These are phyloP conservation scores for Arthrobotrys sphaeroides DNA, from an alignment of 2,329 filamentous ascomycete genomes.

Conservation along the genomic window DNA sequence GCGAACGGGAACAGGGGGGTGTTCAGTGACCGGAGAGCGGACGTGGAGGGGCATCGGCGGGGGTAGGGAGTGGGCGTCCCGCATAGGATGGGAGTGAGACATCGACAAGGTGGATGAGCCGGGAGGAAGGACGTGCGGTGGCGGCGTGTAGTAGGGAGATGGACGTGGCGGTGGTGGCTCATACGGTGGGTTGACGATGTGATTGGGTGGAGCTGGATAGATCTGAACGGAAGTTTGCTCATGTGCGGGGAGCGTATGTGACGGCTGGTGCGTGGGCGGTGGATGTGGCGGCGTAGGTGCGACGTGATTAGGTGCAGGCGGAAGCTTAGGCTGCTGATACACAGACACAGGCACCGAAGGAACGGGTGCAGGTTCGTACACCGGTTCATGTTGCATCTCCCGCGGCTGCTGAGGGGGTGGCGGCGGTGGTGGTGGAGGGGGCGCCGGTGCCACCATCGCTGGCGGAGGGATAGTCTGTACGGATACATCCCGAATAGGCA, in stretches of 20 bases:
- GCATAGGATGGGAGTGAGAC: slow-evolving; percentile 35
- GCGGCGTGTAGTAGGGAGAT: slow-evolving; percentile 46
- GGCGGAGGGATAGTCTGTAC: slow-evolving; percentile 34
- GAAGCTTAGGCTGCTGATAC: slow-evolving; percentile 19
- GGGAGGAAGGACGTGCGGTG: slow-evolving; percentile 45
- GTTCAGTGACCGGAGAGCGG: slow-evolving; percentile 26
- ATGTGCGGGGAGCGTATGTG: slow-evolving; percentile 42
- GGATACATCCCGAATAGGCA: slow-evolving; percentile 11
- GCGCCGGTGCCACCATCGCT: slow-evolving; percentile 36
- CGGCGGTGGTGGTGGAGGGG: not conserved
- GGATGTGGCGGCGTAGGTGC: slow-evolving; percentile 36
- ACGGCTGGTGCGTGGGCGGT: slow-evolving; percentile 48
- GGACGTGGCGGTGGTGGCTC: slow-evolving; percentile 38
- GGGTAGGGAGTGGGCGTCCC: slow-evolving; percentile 28
- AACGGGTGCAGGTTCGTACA: slow-evolving; percentile 54
- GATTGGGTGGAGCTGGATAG: slow-evolving; percentile 32
- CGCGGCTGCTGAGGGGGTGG: slow-evolving; percentile 42
- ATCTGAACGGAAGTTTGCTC: slow-evolving; percentile 55
- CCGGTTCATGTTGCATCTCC: slow-evolving; percentile 55
- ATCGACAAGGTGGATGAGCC: slow-evolving; percentile 44
- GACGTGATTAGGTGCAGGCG: slow-evolving; percentile 44
- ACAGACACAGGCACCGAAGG: slow-evolving; percentile 12
- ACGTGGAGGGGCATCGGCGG: slow-evolving; percentile 23
- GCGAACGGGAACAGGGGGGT: not conserved
- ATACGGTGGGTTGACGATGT: slow-evolving; percentile 38